phyloP scores from a whole-genome alignment of 2,329 filamentous ascomycete genomes.

The Boeremia lycopersici region DNA sequence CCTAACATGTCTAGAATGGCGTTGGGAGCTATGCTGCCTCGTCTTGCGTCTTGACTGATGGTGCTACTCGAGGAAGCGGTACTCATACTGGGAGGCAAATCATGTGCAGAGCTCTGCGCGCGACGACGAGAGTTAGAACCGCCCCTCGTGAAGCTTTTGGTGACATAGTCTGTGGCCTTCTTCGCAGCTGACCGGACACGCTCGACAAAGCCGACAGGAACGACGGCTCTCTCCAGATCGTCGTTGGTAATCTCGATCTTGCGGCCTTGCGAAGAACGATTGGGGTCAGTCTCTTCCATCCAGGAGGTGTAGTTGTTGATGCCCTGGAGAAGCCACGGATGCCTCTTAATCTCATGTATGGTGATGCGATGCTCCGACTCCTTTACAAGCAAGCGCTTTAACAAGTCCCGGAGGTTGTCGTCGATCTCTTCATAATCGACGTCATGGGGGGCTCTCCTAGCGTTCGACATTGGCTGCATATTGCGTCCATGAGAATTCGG shows the following conservation, averaged over 20 bases:
- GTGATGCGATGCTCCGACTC: constrained; percentile 89
- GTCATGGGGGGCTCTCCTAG: constrained; percentile 77
- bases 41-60: constrained; percentile 61
- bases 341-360: constrained; percentile 88
- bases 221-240: constrained; percentile 88
- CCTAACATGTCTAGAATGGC: constrained; percentile 61
- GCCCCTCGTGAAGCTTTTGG: constrained; percentile 36
- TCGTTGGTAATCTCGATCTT: constrained; percentile 93
- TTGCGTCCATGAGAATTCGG: constrained; percentile 55
- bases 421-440: constrained; percentile 86
- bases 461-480: constrained; percentile 61
- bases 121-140: constrained; percentile 57
- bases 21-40: constrained; percentile 64
- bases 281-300: constrained; percentile 94
- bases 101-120: constrained; percentile 61
- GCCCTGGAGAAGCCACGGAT: constrained; percentile 86
- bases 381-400: constrained; percentile 81
- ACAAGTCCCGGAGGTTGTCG: constrained; percentile 76
- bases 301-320: constrained; percentile 76
- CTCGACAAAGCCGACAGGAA: constrained; percentile 85
- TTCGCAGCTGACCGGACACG: constrained; percentile 78
- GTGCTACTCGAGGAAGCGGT: constrained; percentile 60
- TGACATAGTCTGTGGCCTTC: constrained; percentile 32
- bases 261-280: constrained; percentile 75
- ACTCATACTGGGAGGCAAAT: constrained; percentile 59